phyloP scores from a whole-genome alignment of 768 basidiomycete species.

The Nidularia sp. region DNA sequence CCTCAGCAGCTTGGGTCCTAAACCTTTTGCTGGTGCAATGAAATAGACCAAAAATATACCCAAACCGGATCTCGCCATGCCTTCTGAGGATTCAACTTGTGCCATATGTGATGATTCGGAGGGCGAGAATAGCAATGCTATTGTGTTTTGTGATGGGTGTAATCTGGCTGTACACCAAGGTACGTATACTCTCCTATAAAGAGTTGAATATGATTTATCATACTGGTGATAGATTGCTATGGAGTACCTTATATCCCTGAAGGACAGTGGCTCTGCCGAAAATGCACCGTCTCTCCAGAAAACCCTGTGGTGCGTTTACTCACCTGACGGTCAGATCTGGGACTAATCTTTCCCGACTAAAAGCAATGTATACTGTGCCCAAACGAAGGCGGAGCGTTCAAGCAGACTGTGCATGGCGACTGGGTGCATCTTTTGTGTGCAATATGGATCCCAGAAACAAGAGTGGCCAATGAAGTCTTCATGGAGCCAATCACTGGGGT shows the following conservation, averaged over 20 bases:
- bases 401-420: constrained; percentile 87
- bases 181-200: constrained; percentile 20
- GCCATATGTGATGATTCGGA: constrained; percentile 98
- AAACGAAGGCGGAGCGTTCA: constrained; percentile 96
- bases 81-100: constrained; percentile 94
- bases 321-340: not conserved
- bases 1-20: no score
- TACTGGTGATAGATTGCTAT: constrained; percentile 74
- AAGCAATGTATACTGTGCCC: constrained; percentile 96
- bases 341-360: not conserved
- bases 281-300: constrained; percentile 97
- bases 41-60: constrained; percentile 88
- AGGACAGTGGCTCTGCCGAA: constrained; percentile 98
- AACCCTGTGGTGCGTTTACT: constrained; percentile 76
- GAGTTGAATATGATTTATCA: not conserved
- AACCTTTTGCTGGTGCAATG: no score
- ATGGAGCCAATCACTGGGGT: constrained; percentile 97
- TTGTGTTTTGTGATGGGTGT: constrained; percentile 99
- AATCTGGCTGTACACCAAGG: constrained; percentile 99
- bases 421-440: constrained; percentile 98
- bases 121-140: constrained; percentile 97
- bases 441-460: constrained; percentile 95
- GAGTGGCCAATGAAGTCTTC: constrained; percentile 90
- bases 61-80: constrained; percentile 80
- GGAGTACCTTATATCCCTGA: constrained; percentile 99